phyloP scores from a whole-genome alignment of 2,329 filamentous ascomycete species.

The Eutypa lata region DNA sequence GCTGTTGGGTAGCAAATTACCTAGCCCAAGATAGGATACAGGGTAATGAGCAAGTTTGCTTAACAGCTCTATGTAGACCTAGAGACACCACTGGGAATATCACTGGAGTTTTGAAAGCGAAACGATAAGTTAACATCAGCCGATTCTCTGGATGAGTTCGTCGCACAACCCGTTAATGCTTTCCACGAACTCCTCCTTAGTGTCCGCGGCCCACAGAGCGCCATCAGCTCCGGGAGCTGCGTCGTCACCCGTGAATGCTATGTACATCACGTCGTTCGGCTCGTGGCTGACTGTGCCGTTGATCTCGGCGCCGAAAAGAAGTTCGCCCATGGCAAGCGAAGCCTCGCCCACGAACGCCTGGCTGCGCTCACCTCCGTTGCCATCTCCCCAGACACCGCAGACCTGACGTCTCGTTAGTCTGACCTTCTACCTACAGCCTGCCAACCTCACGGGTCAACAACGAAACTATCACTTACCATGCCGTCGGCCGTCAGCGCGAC shows the following conservation, averaged over 20 bases:
- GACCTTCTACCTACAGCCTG: too few species aligned
- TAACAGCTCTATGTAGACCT: too few species aligned
- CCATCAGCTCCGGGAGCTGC: conserved; percentile 53
- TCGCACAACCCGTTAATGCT: conserved; percentile 52
- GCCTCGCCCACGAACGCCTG: conserved; percentile 53
- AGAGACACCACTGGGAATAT: too few species aligned
- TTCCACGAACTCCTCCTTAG: conserved; percentile 47
- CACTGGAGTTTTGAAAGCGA: too few species aligned
- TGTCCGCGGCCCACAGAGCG: conserved; percentile 53
- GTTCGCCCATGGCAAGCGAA: conserved; percentile 54
- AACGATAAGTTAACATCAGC: background rate
- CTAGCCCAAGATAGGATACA: too few species aligned
- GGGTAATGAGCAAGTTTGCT: too few species aligned
- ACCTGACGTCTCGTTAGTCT: conserved; percentile 29
- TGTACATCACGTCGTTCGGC: conserved; percentile 57
- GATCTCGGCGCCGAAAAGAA: conserved; percentile 52
- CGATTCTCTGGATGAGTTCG: conserved; percentile 41
- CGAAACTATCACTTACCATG: conserved; percentile 29
- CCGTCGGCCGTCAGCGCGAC: conserved; percentile 48
- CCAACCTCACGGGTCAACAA: background rate
- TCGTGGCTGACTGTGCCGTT: conserved; percentile 55
- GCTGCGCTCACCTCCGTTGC: conserved; percentile 51
- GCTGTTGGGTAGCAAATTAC: too few species aligned
- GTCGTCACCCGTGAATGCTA: conserved; percentile 55
- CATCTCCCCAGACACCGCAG: conserved; percentile 61